Conservation (phyloP, 1,139 yeast species). For the Suhomyces terraborum region DNA sequence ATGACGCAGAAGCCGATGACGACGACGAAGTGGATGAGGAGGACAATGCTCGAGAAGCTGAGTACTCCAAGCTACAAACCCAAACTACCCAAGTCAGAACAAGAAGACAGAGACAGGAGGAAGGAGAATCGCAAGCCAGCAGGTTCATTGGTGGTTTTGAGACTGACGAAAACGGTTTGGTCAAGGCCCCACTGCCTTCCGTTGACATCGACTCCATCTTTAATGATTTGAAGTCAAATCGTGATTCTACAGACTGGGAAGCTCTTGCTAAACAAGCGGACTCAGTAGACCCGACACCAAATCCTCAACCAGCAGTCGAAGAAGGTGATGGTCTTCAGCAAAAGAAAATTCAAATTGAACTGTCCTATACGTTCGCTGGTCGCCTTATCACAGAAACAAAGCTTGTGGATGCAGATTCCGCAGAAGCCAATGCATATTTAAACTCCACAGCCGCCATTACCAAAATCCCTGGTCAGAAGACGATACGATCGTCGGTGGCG, state of each 20-base stretch:
- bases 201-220: slow-evolving; percentile 43
- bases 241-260: slow-evolving; percentile 15
- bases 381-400: slow-evolving; percentile 75
- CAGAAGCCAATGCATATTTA: slow-evolving; percentile 83
- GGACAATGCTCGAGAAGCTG: slow-evolving; percentile 28
- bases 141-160: slow-evolving; percentile 21
- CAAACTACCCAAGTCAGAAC: slow-evolving; percentile 40
- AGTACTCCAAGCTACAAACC: slow-evolving; percentile 38
- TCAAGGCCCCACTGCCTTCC: slow-evolving; percentile 25
- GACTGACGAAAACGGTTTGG: slow-evolving; percentile 30
- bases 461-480: slow-evolving; percentile 6
- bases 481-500: slow-evolving; percentile 34
- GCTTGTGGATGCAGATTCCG: slow-evolving; percentile 72
- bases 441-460: slow-evolving; percentile 49
- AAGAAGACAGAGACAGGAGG: slow-evolving; percentile 35
- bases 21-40: slow-evolving; percentile 26
- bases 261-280: slow-evolving; percentile 17
- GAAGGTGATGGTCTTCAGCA: slow-evolving; percentile 24
- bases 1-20: slow-evolving; percentile 24
- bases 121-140: slow-evolving; percentile 15
- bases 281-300: slow-evolving; percentile 38
- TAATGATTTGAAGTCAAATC: slow-evolving; percentile 26
- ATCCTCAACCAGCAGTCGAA: slow-evolving; percentile 30
- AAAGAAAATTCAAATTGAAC: slow-evolving; percentile 66
- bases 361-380: slow-evolving; percentile 90